A percentile compares a stretch with the other conserved stretches of the same genome.
Conservation (phyloP, 2,329 filamentous ascomycete genomes). For the Ceratocystis smalleyi region DNA sequence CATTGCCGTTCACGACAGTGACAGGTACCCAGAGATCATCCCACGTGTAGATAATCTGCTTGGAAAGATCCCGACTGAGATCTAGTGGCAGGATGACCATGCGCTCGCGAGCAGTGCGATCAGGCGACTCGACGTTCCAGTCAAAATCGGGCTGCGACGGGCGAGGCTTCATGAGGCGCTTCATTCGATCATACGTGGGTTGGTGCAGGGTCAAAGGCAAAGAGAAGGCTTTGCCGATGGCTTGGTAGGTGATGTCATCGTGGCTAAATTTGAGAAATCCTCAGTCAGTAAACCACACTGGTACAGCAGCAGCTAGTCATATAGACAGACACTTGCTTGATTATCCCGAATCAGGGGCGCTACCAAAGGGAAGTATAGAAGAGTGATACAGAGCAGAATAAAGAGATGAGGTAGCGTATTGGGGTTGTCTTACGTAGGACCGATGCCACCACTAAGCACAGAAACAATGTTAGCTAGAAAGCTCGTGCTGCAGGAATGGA, state of each 20-base stretch:
- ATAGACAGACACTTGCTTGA: background rate
- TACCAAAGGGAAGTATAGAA: background rate
- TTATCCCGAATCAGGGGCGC: background rate
- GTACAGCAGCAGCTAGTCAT: background rate
- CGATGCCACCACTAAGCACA: slow-evolving; percentile 61
- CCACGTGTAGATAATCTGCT: slow-evolving; percentile 63
- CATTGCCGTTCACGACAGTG: slow-evolving; percentile 74
- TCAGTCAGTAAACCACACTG: background rate
- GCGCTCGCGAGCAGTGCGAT: slow-evolving; percentile 64
- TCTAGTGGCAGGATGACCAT: slow-evolving; percentile 84
- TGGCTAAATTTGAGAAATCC: slow-evolving; percentile 40
- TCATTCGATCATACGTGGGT: slow-evolving; percentile 68
- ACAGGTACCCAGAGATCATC: slow-evolving; percentile 87
- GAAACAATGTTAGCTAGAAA: slow-evolving; percentile 5
- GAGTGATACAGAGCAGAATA: background rate
- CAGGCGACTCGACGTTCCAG: slow-evolving; percentile 70
- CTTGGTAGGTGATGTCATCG: slow-evolving; percentile 94
- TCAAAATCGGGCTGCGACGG: slow-evolving; percentile 59
- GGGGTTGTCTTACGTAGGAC: slow-evolving; percentile 57
- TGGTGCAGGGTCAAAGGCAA: slow-evolving; percentile 64
- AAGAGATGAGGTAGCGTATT: background rate
- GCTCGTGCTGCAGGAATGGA: background rate
- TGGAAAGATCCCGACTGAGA: slow-evolving; percentile 42
- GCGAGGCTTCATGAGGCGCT: slow-evolving; percentile 57
- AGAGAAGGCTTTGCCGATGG: slow-evolving; percentile 77